Base-by-base conservation (phyloP, 2,329 filamentous ascomycete species). In the Hymenoscyphus fructigenus region DNA sequence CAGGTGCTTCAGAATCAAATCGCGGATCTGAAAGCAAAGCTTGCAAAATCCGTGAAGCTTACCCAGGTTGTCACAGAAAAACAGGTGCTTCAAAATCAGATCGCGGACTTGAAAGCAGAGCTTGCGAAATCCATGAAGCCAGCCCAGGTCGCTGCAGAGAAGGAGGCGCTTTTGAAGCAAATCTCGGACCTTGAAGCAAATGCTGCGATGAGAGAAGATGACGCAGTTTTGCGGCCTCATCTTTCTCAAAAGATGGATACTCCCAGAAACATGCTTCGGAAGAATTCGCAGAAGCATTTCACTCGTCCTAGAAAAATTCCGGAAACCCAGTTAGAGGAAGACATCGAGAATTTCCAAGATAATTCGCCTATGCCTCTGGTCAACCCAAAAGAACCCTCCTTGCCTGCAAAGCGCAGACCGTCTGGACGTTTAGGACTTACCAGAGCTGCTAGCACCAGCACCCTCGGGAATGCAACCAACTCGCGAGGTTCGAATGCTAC, bases 231-330 rank as follows among this genome's bases (percentile, higher is more conserved):
- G 23, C 20, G n/a, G 20, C 47, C 12, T 53, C 20, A 23, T 26
- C 7, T 53, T 32, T 32, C 29, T 32, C 29, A 32, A 32, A 32
- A 32, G 20, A 26, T 53, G 20, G 47, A 23, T 23, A 26, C 47
- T 26, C 47, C 47, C 9, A 53, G 47, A 53, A 23, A 53, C 20
- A 59, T 44, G 34, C 57, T 59, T 28, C 34, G 32, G 26, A 59
- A 41, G n/a, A 59, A 59, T 26, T 41, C 36, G 20, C 57, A 41
- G 9, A 59, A 57, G 55, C 10, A 44, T n/a, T 26, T 44, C n/a
- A 38, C 36, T 41, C 34, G 34, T 26, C 32, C 5, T 1, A 26
- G n/a, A 20, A 20, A 59, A 36, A 47, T 47, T 20, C 57, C 20
- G 15, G 28, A 58, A 23, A 58, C 3, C 34, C 56, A 34, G 6